Conservation (phyloP, 2,329 filamentous ascomycete species). For the Claviceps sp. region DNA sequence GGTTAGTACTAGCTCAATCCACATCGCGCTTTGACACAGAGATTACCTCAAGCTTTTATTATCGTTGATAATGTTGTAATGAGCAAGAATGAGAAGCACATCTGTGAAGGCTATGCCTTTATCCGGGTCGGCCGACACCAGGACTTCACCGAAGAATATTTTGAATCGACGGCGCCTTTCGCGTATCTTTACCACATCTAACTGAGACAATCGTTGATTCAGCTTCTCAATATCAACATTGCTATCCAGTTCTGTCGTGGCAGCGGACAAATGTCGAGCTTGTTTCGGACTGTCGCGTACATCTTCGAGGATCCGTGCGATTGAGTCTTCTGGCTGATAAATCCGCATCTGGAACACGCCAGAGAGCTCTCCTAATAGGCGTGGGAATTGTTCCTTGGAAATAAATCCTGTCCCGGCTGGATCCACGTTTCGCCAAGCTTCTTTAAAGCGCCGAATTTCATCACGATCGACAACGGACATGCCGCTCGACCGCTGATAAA, state of each 20-base stretch:
- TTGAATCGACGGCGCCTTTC: conserved; percentile 70
- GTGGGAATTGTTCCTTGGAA: conserved; percentile 75
- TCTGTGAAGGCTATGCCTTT: conserved; percentile 83
- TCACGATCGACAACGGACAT: conserved; percentile 81
- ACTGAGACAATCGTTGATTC: conserved; percentile 55
- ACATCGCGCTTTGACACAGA: background rate
- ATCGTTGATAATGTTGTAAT: conserved; percentile 98
- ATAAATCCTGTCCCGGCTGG: conserved; percentile 87
- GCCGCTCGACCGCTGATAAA: conserved; percentile 93
- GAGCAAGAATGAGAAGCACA: conserved; percentile 87
- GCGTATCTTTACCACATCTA: conserved; percentile 65
- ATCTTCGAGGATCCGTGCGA: conserved; percentile 76
- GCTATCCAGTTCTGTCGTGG: conserved; percentile 35
- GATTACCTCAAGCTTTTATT: conserved; percentile 76
- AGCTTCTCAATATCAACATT: conserved; percentile 64
- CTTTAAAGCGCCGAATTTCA: conserved; percentile 92
- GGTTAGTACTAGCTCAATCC: background rate
- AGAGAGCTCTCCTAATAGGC: conserved; percentile 79
- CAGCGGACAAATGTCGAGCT: conserved; percentile 40
- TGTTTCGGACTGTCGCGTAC: conserved; percentile 47
- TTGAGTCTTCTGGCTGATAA: conserved; percentile 81
- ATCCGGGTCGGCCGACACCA: conserved; percentile 83
- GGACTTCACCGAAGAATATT: conserved; percentile 91
- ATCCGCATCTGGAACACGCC: conserved; percentile 96
- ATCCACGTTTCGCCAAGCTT: conserved; percentile 94